These are phyloP conservation scores for Penicillium robsamsonii DNA, from an alignment of 495 filamentous ascomycete species.

Conservation along the genomic window DNA sequence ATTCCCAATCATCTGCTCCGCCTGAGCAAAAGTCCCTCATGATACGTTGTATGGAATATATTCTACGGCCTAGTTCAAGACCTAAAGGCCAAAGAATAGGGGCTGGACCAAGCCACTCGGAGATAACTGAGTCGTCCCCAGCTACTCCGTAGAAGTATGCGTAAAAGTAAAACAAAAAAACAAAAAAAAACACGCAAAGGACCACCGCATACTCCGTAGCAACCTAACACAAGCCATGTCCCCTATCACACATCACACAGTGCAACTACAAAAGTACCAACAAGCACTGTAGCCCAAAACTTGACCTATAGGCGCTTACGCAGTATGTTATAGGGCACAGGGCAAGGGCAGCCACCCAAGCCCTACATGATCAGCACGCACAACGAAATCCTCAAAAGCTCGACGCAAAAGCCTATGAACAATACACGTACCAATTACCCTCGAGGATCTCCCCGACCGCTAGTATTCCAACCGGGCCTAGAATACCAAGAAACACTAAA, in stretches of 20 bases:
- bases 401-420: neutral
- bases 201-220: neutral
- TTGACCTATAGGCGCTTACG: neutral
- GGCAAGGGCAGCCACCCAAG: constrained; percentile 27
- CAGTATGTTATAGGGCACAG: constrained; percentile 23
- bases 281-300: constrained; percentile 1
- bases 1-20: neutral
- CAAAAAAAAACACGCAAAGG: neutral
- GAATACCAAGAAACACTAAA: neutral
- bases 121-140: neutral
- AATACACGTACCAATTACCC: neutral
- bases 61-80: neutral
- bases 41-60: neutral
- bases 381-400: constrained; percentile 9
- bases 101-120: constrained; percentile 1
- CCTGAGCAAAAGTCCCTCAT: neutral
- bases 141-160: neutral
- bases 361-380: constrained; percentile 29
- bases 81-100: neutral
- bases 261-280: constrained; percentile 5
- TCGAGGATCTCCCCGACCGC: constrained; percentile 4
- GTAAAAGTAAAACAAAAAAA: neutral
- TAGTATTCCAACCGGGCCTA: constrained; percentile 8
- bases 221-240: neutral
- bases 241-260: neutral